Conservation (phyloP, 2,329 filamentous ascomycete species). For the Pyrenophora teres region DNA sequence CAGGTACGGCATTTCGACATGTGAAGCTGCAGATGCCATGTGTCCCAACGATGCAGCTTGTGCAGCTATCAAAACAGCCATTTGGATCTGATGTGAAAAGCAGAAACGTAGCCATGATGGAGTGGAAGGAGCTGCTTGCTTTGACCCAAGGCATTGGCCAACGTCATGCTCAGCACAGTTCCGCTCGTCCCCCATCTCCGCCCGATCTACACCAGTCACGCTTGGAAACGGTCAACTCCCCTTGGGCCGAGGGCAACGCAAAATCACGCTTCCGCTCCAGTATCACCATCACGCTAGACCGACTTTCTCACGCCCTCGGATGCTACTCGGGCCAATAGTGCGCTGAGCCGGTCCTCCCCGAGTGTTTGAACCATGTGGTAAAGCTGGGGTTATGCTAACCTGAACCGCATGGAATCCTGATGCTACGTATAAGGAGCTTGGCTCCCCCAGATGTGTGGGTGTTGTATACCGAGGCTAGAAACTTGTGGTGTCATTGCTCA, state of each 20-base stretch:
- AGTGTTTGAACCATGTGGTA: conserved; percentile 25
- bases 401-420: conserved; percentile 18
- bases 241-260: conserved; percentile 42
- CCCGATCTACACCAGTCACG: conserved; percentile 30
- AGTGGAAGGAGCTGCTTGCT: conserved; percentile 6
- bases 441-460: conserved; percentile 21
- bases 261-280: conserved; percentile 16
- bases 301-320: conserved; percentile 34
- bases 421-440: conserved; percentile 39
- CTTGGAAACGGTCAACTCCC: conserved; percentile 26
- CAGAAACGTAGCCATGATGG: neutral
- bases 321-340: conserved; percentile 44
- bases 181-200: conserved; percentile 31
- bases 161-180: conserved; percentile 40
- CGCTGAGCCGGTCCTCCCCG: conserved; percentile 41
- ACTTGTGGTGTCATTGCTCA: conserved; percentile 32
- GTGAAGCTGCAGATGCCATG: conserved; percentile 37
- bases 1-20: conserved; percentile 25
- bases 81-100: neutral
- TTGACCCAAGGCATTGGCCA: conserved; percentile 40
- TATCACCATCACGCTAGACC: conserved; percentile 7
- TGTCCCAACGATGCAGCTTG: conserved; percentile 14
- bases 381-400: conserved; percentile 14
- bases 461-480: conserved; percentile 26
- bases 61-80: neutral